Conservation (phyloP, 2,329 filamentous ascomycete species). For the Tolypocladium cylindrosporum region DNA sequence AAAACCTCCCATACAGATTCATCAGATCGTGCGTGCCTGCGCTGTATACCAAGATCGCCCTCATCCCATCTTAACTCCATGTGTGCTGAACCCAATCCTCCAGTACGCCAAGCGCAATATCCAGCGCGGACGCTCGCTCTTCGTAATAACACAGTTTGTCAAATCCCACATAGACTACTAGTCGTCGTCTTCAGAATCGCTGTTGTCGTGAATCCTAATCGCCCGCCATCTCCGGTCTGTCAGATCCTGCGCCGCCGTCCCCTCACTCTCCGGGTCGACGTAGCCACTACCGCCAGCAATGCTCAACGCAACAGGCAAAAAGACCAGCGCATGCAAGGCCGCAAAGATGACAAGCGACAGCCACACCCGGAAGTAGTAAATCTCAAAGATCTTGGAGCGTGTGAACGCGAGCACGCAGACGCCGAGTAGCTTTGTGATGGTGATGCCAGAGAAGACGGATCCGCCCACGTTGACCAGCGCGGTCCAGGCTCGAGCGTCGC, state of each 20-base stretch:
- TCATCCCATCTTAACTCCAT: neutral
- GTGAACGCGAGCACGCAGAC: slow-evolving; percentile 92
- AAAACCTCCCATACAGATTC: neutral
- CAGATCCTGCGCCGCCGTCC: slow-evolving; percentile 82
- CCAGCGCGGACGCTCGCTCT: neutral
- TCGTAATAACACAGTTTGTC: too few relatives aligned
- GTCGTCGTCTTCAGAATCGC: slow-evolving; percentile 63
- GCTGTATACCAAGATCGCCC: neutral
- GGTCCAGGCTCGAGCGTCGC: slow-evolving; percentile 82
- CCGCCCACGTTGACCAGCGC: slow-evolving; percentile 90
- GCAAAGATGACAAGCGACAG: slow-evolving; percentile 83
- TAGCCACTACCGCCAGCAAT: slow-evolving; percentile 81
- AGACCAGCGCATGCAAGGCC: slow-evolving; percentile 78
- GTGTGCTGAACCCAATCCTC: neutral
- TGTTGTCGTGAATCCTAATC: slow-evolving; percentile 62
- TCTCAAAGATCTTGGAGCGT: slow-evolving; percentile 95
- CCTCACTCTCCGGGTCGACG: slow-evolving; percentile 75
- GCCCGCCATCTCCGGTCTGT: slow-evolving; percentile 70
- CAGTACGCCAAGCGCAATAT: neutral
- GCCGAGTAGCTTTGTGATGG: slow-evolving; percentile 86
- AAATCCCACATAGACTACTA: slow-evolving; percentile 12
- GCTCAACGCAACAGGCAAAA: slow-evolving; percentile 82
- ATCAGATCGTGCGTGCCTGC: neutral
- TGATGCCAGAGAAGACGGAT: slow-evolving; percentile 93
- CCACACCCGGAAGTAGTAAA: slow-evolving; percentile 99